Base-by-base conservation (phyloP, 495 filamentous ascomycete species). In the Penicillium odoratum region DNA sequence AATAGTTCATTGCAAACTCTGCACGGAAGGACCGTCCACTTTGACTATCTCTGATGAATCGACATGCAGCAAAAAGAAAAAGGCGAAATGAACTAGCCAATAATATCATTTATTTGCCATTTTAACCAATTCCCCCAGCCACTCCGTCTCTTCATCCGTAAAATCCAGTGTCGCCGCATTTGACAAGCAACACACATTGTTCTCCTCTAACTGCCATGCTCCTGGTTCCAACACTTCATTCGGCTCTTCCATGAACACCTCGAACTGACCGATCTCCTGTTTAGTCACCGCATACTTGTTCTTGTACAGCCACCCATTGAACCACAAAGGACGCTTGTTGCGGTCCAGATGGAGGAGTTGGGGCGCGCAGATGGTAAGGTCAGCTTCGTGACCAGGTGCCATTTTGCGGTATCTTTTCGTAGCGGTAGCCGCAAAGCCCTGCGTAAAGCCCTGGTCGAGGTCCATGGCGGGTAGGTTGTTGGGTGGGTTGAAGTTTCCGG, bases 301-400 rank as follows among this genome's bases (percentile, higher is more conserved):
- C 9, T 57, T 55, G 3, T 65, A 55, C 29, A 70, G 25, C 68
- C 68, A 71, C 25, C 68, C 65, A 51, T 73, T 71, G 61, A 71
- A 71, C 70, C 70, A 71, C 3, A 71, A 53, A 1, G 69, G 67
- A 11, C 58, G 56, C 0, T 63, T 62, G 7, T 56, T 29, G 1
- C 26, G 52, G 11, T 68, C 68, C 2, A 71, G 48, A 45, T 73
- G 68, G 0, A 73, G 56, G 0, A 71, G 56, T 28, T 73, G 70
- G 0, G 64, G 62, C 7, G 56, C 56, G 49, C 68, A 71, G 29
- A 73, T 62, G 4, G 65, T 65, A 26, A 61, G 30, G 7, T 4
- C 30, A 65, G 4, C 11, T 28, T 30, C 29, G 38, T 2, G 18
- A 48, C 54, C 11, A 21, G 25, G 30, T 42, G 43, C n/a, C 48